Evolutionary conservation across 495 filamentous ascomycete genomes (phyloP).

Genomic region (Penicillium steckii): DNA sequence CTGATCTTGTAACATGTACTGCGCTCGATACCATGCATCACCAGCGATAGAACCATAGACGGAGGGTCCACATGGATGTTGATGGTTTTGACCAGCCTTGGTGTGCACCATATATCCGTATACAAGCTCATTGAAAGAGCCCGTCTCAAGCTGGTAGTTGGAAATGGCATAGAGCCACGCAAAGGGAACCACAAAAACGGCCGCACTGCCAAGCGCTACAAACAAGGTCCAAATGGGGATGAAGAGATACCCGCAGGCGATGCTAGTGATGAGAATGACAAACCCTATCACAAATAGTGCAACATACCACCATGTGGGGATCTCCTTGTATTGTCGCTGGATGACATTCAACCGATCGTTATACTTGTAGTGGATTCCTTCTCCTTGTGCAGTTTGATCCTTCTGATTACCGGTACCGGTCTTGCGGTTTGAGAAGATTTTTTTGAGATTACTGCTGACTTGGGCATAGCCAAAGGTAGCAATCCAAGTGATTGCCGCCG

Average conservation of each 20-base stretch:
- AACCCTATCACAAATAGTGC: conserved; percentile 46
- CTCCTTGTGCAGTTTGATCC: conserved; percentile 8
- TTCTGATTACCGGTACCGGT: conserved; percentile 14
- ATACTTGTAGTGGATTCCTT: conserved; percentile 51
- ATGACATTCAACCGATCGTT: conserved; percentile 55
- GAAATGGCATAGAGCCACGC: conserved; percentile 57
- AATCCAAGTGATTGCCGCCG: conserved; percentile 57
- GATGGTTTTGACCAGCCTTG: conserved; percentile 36
- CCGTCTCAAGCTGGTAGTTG: conserved; percentile 52
- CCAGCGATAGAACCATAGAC: conserved; percentile 52
- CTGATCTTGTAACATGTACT: conserved; percentile 49
- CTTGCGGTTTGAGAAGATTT: conserved; percentile 32
- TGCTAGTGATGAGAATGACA: conserved; percentile 44
- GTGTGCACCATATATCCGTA: conserved; percentile 58
- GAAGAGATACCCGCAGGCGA: conserved; percentile 48
- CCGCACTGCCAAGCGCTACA: conserved; percentile 49
- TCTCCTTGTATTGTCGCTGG: conserved; percentile 52
- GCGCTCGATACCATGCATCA: conserved; percentile 52
- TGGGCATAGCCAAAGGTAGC: conserved; percentile 51
- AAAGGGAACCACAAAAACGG: conserved; percentile 51
- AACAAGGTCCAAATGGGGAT: conserved; percentile 59
- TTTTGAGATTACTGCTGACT: conserved; percentile 39
- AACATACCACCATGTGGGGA: conserved; percentile 56
- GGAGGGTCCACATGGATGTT: conserved; percentile 52
- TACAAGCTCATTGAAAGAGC: conserved; percentile 55